A percentile compares a stretch with the other conserved stretches of the same genome.
Conservation (phyloP, 306 rosid species). For the Astragalus membranaceus region DNA sequence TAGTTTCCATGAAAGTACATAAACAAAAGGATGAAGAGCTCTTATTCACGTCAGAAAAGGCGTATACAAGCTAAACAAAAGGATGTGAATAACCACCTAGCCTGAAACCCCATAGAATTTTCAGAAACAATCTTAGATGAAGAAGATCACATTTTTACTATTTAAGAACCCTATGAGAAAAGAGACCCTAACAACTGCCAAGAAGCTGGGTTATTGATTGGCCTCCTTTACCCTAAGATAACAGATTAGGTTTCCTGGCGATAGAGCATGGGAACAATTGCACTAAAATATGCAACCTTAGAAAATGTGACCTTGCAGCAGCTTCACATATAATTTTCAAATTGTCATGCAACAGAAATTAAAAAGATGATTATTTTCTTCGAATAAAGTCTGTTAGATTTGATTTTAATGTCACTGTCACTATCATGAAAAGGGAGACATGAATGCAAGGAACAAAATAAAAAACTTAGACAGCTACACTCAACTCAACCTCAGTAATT, state of each 20-base stretch:
- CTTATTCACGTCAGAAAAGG: background rate
- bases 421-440: background rate
- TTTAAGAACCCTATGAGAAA: background rate
- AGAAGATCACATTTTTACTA: background rate
- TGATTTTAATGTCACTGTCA: background rate
- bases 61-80: background rate
- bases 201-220: background rate
- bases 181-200: background rate
- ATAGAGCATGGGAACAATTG: background rate
- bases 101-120: background rate
- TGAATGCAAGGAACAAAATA: background rate
- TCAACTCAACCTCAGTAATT: background rate
- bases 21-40: too few relatives aligned
- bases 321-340: background rate
- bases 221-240: background rate
- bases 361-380: background rate
- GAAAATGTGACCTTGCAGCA: constrained; percentile 11
- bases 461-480: background rate
- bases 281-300: constrained; percentile 15
- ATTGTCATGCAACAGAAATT: constrained; percentile 13
- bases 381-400: background rate
- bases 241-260: constrained; percentile 1
- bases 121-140: background rate
- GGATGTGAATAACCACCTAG: background rate
- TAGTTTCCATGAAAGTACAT: too few relatives aligned